phyloP scores from a whole-genome alignment of 768 basidiomycete genomes.

The Guyanaporus albipodus region DNA sequence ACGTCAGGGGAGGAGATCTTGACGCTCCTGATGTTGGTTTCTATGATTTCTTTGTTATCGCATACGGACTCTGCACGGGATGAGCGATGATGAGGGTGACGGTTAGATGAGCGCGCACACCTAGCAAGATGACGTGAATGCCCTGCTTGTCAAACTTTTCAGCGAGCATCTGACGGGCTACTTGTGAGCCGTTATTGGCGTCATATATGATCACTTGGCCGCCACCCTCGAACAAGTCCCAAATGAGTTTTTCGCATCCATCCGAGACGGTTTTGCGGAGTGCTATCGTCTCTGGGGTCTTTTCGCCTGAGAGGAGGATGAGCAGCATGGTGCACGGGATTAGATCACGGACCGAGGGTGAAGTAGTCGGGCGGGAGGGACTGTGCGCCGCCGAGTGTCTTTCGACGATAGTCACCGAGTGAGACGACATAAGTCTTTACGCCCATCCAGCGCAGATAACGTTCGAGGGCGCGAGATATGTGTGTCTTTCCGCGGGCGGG shows the following conservation, averaged over 20 bases:
- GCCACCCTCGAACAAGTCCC: constrained; percentile 79
- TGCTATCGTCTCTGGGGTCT: constrained; percentile 74
- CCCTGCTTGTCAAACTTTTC: constrained; percentile 84
- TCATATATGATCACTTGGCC: constrained; percentile 99
- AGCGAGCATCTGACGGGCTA: constrained; percentile 62
- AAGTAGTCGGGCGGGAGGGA: constrained; percentile 93
- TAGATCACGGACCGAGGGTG: constrained; percentile 52
- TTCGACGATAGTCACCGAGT: constrained; percentile 90
- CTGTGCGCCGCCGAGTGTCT: constrained; percentile 83
- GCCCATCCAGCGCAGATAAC: constrained; percentile 98
- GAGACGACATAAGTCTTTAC: constrained; percentile 95
- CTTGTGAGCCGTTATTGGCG: constrained; percentile 86
- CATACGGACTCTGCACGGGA: constrained; percentile 73
- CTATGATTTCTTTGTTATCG: constrained; percentile 88
- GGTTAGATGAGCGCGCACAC: constrained; percentile 40
- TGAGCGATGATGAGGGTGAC: constrained; percentile 2
- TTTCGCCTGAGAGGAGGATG: constrained; percentile 51
- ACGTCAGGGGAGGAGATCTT: constrained; percentile 99
- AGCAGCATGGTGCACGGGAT: background rate
- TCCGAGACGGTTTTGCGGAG: constrained; percentile 69
- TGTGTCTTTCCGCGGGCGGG: constrained; percentile 97
- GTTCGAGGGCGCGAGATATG: constrained; percentile 89
- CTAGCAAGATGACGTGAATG: constrained; percentile 91
- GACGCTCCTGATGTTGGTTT: constrained; percentile 91
- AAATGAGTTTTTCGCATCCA: constrained; percentile 87